Evolutionary conservation across 352 stramenopile genomes (phyloP).

Genomic region (Phytophthora tentaculata): DNA sequence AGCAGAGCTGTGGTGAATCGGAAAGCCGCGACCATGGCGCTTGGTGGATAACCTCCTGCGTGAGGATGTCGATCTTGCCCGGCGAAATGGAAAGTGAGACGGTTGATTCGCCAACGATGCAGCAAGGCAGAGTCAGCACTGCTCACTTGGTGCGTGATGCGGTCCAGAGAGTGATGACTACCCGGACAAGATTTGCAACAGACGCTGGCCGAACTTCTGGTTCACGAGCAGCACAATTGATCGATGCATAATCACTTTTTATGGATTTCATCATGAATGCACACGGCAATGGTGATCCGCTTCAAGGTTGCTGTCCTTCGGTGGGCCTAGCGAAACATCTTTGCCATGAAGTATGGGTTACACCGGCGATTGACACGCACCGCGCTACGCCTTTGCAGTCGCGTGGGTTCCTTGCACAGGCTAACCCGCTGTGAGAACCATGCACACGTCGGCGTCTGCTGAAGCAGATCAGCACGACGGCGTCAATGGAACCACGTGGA

Average conservation of each 20-base stretch:
- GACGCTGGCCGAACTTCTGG: slow-evolving; percentile 14
- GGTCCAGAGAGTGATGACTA: slow-evolving; percentile 11
- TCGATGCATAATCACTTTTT: slow-evolving; percentile 25
- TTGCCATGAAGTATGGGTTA: background rate
- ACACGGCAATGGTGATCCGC: background rate
- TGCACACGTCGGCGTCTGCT: slow-evolving; percentile 22
- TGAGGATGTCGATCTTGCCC: slow-evolving; percentile 4
- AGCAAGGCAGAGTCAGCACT: slow-evolving; percentile 11
- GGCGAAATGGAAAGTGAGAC: slow-evolving; percentile 35
- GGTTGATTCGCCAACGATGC: slow-evolving; percentile 4
- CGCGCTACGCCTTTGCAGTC: slow-evolving; percentile 18
- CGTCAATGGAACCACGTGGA: background rate
- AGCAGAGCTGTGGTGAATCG: slow-evolving; percentile 19
- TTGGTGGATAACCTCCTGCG: background rate
- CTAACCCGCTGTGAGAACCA: slow-evolving; percentile 26
- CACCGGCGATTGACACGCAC: background rate
- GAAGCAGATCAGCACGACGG: slow-evolving; percentile 18
- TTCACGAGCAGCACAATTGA: slow-evolving; percentile 32
- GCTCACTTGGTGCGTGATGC: slow-evolving; percentile 6
- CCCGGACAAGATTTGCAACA: slow-evolving; percentile 18
- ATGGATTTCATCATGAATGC: slow-evolving; percentile 13
- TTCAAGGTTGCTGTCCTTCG: background rate
- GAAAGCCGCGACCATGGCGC: slow-evolving; percentile 24
- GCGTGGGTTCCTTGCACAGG: slow-evolving; percentile 12
- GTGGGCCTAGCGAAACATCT: background rate